Conservation (phyloP, 176 grass and related monocot genomes). For the Rhipidocladum racemiflorum region DNA sequence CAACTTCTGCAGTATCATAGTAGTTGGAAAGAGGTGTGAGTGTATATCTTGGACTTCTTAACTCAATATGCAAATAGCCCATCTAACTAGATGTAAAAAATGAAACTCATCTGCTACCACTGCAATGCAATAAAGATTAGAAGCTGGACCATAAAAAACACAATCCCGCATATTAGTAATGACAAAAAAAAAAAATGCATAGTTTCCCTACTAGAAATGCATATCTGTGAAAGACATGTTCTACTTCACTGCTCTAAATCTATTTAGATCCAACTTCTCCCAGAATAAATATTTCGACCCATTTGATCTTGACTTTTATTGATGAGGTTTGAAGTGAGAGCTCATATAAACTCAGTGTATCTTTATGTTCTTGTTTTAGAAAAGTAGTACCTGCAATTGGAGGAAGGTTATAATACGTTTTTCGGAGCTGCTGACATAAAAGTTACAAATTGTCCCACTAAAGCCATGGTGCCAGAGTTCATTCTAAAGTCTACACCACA, state of each 20-base stretch:
- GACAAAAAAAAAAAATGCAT: background rate
- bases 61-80: background rate
- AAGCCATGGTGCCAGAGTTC: background rate
- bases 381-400: background rate
- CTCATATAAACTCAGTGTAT: background rate
- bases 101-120: conserved; percentile 1
- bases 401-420: background rate
- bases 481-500: background rate
- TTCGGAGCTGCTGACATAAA: background rate
- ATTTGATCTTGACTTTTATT: background rate
- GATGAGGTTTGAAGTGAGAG: background rate
- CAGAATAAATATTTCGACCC: conserved; percentile 3
- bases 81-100: conserved; percentile 10
- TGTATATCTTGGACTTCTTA: background rate
- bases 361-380: background rate
- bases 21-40: conserved; percentile 16
- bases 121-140: background rate
- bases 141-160: background rate
- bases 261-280: background rate
- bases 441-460: background rate
- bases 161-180: background rate
- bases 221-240: background rate
- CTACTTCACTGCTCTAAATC: background rate
- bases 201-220: background rate
- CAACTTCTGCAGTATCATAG: conserved; percentile 49